phyloP scores from a whole-genome alignment of 257 asterid genomes.

The Solanum microdontum region DNA sequence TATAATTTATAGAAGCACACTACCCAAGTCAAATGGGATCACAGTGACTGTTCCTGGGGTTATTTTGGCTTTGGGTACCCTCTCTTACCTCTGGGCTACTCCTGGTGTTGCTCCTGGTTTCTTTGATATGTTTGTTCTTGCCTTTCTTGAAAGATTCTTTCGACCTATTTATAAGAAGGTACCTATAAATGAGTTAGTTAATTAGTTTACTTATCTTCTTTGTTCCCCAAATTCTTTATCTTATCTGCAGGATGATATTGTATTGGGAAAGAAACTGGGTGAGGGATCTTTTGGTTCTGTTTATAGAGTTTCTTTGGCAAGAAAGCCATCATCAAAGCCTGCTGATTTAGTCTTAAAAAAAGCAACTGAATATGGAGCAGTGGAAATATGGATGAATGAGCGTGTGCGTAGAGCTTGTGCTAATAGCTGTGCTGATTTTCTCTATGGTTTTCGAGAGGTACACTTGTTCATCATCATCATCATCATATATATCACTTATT shows the following conservation, averaged over 20 bases:
- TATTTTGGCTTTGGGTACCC: constrained; percentile 69
- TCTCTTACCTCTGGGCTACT: constrained; percentile 95
- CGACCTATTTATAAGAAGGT: constrained; percentile 78
- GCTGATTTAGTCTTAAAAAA: constrained; percentile 75
- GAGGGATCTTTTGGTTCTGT: constrained; percentile 92
- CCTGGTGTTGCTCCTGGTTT: constrained; percentile 99
- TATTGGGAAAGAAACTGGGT: constrained; percentile 90
- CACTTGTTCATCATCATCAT: not conserved
- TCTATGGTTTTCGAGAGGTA: constrained; percentile 92
- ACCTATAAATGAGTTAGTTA: not conserved
- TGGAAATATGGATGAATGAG: constrained; percentile 99
- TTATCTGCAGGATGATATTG: constrained; percentile 69
- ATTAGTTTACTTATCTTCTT: not conserved
- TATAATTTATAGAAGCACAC: constrained; percentile 83
- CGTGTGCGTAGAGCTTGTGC: constrained; percentile 93
- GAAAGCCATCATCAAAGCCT: constrained; percentile 49
- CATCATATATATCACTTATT: not conserved
- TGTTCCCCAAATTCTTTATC: not conserved
- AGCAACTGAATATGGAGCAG: constrained; percentile 96
- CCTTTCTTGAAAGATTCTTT: constrained; percentile 66
- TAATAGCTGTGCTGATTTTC: constrained; percentile 86
- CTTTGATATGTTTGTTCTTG: constrained; percentile 96
- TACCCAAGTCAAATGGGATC: constrained; percentile 61
- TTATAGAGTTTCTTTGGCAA: constrained; percentile 53
- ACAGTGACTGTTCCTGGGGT: constrained; percentile 77